Base-by-base conservation (phyloP, 768 basidiomycete species). In the Termitomyces sp. region DNA sequence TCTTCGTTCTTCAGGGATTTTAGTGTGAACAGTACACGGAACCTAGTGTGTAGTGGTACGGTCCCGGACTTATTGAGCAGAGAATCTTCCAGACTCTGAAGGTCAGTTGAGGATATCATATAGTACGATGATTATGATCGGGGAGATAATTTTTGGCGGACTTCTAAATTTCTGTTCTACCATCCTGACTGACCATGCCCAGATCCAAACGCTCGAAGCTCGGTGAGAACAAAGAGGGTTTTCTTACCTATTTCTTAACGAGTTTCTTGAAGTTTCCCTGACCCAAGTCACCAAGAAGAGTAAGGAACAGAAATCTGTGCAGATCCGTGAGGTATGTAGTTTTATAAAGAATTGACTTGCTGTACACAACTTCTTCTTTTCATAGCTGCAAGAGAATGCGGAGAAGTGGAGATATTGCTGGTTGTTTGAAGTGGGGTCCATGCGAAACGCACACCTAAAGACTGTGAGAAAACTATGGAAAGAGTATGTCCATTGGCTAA, bases 351-450 rank as follows among this genome's bases (percentile, higher is more conserved):
- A n/a, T 36, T 31, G 18, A 24, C 29, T 55, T 28, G 42, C 55
- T 41, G 22, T 36, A 34, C 56, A 41, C 56, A 41, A 54, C 59
- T 28, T 63, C 13, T 50, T 16, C 26, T 52, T 13, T 45, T 20
- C 15, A 55, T 66, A 94, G 92, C 77, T 98, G 54, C 90, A 92
- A 77, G 80, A 80, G 68, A 85, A 86, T 69, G 76, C 86, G 22
- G 93, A 95, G 64, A 90, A 92, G 76, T 98, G 92, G 87, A 84
- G 84, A 67, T 95, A 97, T 72, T 90, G 92, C 75, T 99, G 94
- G 92, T 69, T 98, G 39, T 97, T 99, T 69, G 86, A 90, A 65
- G 92, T 98, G 5, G 95, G 94, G 16, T 85, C 94, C 64, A 96
- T 98, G 94, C 81, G 97, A 59, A 98, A 96, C 75, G 77, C 94